Percentiles rank a stretch among this genome's conserved stretches.
phyloP scores from a whole-genome alignment of 2,329 filamentous ascomycete genomes.

The Hypoxylon sp. region DNA sequence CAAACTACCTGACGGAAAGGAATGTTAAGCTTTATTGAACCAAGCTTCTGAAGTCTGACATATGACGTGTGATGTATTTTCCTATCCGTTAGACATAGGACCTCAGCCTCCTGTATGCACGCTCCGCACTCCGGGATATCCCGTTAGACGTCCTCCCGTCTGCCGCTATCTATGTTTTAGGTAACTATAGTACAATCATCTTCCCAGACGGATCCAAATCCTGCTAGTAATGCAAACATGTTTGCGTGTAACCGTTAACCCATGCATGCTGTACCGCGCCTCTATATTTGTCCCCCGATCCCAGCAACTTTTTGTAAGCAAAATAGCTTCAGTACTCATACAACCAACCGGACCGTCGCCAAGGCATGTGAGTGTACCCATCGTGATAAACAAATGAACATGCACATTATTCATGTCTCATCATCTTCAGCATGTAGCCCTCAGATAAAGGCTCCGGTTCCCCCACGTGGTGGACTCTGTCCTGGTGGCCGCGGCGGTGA shows the following conservation, averaged over 20 bases:
- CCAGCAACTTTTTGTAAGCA: slow-evolving; percentile 15
- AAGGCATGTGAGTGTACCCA: slow-evolving; percentile 22
- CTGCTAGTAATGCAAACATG: slow-evolving; percentile 31
- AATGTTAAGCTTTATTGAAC: slow-evolving; percentile 12
- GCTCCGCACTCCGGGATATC: slow-evolving; percentile 6
- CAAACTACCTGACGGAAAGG: background rate
- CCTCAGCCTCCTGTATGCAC: background rate
- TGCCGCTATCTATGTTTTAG: slow-evolving; percentile 8
- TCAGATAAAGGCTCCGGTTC: slow-evolving; percentile 38
- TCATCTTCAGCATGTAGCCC: slow-evolving; percentile 34
- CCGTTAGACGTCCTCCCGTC: slow-evolving; percentile 2
- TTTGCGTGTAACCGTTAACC: slow-evolving; percentile 32
- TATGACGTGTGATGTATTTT: slow-evolving; percentile 19
- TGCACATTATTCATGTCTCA: slow-evolving; percentile 50
- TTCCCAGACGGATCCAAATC: slow-evolving; percentile 27
- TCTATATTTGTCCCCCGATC: slow-evolving; percentile 15
- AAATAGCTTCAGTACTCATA: slow-evolving; percentile 28
- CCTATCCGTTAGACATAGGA: background rate
- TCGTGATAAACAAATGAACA: slow-evolving; percentile 43
- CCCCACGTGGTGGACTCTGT: slow-evolving; percentile 41
- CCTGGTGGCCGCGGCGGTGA: slow-evolving; percentile 46
- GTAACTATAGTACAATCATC: slow-evolving; percentile 34
- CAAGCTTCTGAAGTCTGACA: slow-evolving; percentile 12
- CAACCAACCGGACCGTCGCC: slow-evolving; percentile 25
- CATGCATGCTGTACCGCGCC: slow-evolving; percentile 27